Conservation (phyloP, 2,329 filamentous ascomycete species). For the Colletotrichum somersetense region DNA sequence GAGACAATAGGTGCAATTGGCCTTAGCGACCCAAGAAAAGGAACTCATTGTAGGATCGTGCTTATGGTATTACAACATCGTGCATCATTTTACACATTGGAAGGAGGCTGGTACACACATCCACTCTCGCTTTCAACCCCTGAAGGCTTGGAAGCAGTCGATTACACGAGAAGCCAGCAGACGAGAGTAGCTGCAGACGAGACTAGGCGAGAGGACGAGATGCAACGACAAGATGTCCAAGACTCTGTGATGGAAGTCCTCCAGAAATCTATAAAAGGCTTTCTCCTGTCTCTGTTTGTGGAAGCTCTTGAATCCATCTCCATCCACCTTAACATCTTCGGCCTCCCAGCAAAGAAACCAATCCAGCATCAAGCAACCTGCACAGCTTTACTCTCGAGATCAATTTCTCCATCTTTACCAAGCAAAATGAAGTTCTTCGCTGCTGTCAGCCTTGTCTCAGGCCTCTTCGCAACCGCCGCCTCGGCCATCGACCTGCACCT, state of each 20-base stretch:
- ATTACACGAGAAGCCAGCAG: conserved; percentile 9
- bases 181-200: conserved; percentile 14
- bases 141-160: conserved; percentile 18
- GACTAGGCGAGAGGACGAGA: conserved; percentile 8
- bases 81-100: conserved; percentile 8
- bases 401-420: conserved; percentile 16
- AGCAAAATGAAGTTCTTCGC: conserved; percentile 30
- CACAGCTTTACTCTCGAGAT: conserved; percentile 15
- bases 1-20: not conserved
- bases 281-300: conserved; percentile 16
- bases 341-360: conserved; percentile 17
- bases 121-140: conserved; percentile 21
- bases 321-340: conserved; percentile 16
- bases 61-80: conserved; percentile 13
- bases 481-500: conserved; percentile 35
- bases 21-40: conserved; percentile 2
- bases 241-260: not conserved
- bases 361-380: conserved; percentile 11
- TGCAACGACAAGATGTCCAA: conserved; percentile 4
- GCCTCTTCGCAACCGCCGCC: conserved; percentile 34
- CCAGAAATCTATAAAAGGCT: conserved; percentile 31
- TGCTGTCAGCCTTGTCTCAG: conserved; percentile 22
- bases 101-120: conserved; percentile 8
- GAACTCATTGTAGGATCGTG: conserved; percentile 16
- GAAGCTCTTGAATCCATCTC: conserved; percentile 1